Base-by-base conservation (phyloP, 768 basidiomycete genomes). In the Pleurotus sapidus region DNA sequence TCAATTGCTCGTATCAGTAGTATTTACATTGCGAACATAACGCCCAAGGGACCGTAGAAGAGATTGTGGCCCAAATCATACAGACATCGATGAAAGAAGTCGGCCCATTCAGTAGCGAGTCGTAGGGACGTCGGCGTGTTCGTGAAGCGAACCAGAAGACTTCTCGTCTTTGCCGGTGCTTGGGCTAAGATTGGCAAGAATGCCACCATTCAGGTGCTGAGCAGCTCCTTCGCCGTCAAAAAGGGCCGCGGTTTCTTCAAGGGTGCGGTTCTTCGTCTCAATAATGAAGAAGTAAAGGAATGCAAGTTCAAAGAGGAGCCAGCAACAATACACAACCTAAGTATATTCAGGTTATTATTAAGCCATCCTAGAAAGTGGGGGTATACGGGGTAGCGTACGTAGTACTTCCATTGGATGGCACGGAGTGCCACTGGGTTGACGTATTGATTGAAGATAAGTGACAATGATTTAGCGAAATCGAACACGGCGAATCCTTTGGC, bases 391-490 rank as follows among this genome's bases (percentile, higher is more conserved):
- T n/a, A 4, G 72, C 80, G 54, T 55, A 82, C 79, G 67, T 90
- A 90, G 77, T 91, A 91, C 67, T 86, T 89, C 91, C 91, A 92
- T 55, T 67, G 74, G 47, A 91, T 73, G 30, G 67, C 57, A 4
- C 77, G 72, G 45, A 14, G 49, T 8, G 34, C 40, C 63, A 84
- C 77, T 4, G 84, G 92, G 75, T 93, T 93, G 68, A 87, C 84
- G 66, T 92, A 91, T 72, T 92, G 91, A 68, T 93, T 93, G 73
- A 95, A 91, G 70, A 95, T 89, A 61, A 94, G 84, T 5, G 91
- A 81, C 56, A 87, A 62, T 8, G 89, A 90, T 67, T 91, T 82
- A 57, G 81, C 74, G 68, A 93, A 88, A 72, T 83, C 88, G 78
- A 93, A 90, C 55, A 93, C 65, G 62, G 80, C 88, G 76, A 91